Conservation (phyloP, 1,284 basidiomycete species). For the Microbotryum silenes-acaulis region DNA sequence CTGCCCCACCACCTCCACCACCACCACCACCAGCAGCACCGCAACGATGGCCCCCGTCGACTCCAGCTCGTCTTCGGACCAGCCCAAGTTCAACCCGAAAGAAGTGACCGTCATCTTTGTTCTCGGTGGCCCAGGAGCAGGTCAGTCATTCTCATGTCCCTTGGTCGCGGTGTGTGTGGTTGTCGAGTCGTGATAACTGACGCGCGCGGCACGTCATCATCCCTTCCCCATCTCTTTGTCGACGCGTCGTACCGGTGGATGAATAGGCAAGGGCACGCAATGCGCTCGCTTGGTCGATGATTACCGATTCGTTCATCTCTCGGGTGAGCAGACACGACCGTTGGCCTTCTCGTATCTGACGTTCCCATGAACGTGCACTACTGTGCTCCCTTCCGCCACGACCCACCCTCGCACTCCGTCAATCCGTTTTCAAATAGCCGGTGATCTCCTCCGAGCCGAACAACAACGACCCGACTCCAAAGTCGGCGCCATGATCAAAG, state of each 20-base stretch:
- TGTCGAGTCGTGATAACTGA: not conserved
- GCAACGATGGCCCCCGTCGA: not conserved
- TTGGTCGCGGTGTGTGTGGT: not conserved
- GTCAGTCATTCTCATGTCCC: conserved; percentile 44
- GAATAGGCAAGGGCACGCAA: conserved; percentile 90
- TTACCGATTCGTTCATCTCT: conserved; percentile 88
- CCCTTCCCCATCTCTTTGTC: not conserved
- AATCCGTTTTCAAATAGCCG: conserved; percentile 52
- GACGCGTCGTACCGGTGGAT: not conserved
- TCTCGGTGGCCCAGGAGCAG: conserved; percentile 92
- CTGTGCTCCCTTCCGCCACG: no score
- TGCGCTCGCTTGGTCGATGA: conserved; percentile 79
- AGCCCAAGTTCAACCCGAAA: conserved; percentile 6
- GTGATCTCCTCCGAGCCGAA: conserved; percentile 91
- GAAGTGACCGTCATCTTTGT: conserved; percentile 88
- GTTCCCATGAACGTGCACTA: not conserved
- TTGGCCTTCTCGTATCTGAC: not conserved
- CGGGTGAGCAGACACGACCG: conserved; percentile 52
- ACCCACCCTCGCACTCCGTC: no score
- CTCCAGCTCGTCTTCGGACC: not conserved
- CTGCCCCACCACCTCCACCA: not conserved
- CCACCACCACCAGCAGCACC: not conserved
- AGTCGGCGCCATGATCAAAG: conserved; percentile 79
- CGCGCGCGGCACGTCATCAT: not conserved
- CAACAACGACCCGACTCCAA: conserved; percentile 78